A percentile compares a stretch with the other conserved stretches of the same genome.
phyloP scores from a whole-genome alignment of 164 flowering plant genomes.

The Tetrastigma voinierianum region DNA sequence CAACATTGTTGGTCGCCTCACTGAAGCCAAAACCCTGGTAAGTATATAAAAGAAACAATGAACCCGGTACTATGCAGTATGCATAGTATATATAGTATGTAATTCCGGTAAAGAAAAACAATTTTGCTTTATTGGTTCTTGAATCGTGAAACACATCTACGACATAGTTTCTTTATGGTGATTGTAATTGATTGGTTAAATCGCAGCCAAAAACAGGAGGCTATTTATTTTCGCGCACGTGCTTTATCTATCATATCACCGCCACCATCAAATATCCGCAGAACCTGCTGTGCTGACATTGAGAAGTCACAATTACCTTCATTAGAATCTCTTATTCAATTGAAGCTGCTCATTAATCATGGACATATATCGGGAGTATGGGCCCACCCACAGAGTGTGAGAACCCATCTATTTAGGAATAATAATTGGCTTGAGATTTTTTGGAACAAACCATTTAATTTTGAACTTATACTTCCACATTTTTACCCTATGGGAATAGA shows the following conservation, averaged over 20 bases:
- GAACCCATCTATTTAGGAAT: slow-evolving; percentile 5
- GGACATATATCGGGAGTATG: slow-evolving; percentile 47
- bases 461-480: neutral
- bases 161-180: neutral
- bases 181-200: slow-evolving; percentile 12
- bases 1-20: too few species aligned
- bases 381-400: slow-evolving; percentile 61
- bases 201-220: slow-evolving; percentile 51
- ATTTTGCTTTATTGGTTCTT: neutral
- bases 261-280: slow-evolving; percentile 25
- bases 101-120: neutral
- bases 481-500: too few species aligned
- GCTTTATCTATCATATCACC: slow-evolving; percentile 48
- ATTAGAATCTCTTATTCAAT: slow-evolving; percentile 45
- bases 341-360: slow-evolving; percentile 40
- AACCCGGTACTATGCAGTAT: too few species aligned
- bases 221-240: slow-evolving; percentile 44
- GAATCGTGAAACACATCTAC: neutral
- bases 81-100: neutral
- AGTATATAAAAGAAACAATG: too few species aligned
- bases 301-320: slow-evolving; percentile 59
- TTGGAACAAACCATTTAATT: neutral
- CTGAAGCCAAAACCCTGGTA: too few species aligned
- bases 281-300: slow-evolving; percentile 47
- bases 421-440: neutral